These are phyloP conservation scores for Suhomyces tanzawaensis DNA, from an alignment of 805 yeast genomes.

Conservation along the genomic window DNA sequence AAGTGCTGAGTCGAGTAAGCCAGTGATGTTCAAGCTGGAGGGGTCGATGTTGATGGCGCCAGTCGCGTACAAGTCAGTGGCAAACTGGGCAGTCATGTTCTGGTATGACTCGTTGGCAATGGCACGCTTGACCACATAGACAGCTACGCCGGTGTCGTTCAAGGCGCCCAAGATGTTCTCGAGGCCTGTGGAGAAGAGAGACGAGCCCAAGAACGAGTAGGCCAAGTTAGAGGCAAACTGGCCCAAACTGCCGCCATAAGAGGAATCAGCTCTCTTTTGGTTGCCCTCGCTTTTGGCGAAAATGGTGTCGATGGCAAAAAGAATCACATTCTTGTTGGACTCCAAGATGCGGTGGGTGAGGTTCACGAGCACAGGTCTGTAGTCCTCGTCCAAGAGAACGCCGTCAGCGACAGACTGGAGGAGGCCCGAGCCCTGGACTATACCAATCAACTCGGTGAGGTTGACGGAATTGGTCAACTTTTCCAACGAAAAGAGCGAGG, in stretches of 20 bases:
- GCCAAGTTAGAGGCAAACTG: conserved; percentile 29
- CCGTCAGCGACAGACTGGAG: conserved; percentile 35
- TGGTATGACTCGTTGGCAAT: conserved; percentile 34
- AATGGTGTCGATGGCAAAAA: conserved; percentile 11
- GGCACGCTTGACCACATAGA: conserved; percentile 35
- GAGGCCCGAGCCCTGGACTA: conserved; percentile 35
- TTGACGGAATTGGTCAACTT: conserved; percentile 11
- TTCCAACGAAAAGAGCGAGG: not conserved
- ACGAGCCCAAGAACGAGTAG: conserved; percentile 27
- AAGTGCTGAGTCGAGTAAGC: conserved; percentile 21
- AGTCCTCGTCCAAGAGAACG: conserved; percentile 31
- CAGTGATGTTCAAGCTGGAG: conserved; percentile 25
- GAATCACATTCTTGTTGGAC: conserved; percentile 27
- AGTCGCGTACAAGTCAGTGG: conserved; percentile 24
- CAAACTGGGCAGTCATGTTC: conserved; percentile 34
- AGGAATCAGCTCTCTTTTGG: conserved; percentile 11
- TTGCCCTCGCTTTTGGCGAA: conserved; percentile 4
- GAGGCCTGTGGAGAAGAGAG: conserved; percentile 23
- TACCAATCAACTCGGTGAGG: conserved; percentile 19
- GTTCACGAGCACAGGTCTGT: conserved; percentile 31
- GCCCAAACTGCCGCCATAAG: conserved; percentile 21
- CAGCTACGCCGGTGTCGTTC: conserved; percentile 41
- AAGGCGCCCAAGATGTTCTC: conserved; percentile 31
- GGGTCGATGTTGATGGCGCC: conserved; percentile 25
- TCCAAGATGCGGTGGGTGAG: conserved; percentile 30